Base-by-base conservation (phyloP, 2,329 filamentous ascomycete genomes). In the Penicillium sp. region DNA sequence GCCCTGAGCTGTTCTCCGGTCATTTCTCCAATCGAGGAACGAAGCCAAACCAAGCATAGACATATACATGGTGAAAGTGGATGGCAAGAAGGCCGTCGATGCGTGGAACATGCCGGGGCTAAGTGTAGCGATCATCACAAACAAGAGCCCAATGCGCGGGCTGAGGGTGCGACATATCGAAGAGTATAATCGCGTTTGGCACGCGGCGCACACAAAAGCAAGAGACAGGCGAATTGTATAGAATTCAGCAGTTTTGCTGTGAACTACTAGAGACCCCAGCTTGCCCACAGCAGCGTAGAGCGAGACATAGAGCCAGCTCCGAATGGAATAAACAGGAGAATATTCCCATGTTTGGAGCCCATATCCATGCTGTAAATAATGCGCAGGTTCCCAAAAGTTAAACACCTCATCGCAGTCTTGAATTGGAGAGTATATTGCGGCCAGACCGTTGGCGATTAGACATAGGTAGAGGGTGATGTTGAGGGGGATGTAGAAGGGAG, bases 291-390 rank as follows among this genome's bases (percentile, higher is more conserved):
- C 59, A 22, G 90, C 88, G 71, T 99, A 92, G 1, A 96, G 72
- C 4, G 77, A 80, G 31, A 95, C 78, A 64, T 99, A 99, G 18
- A 90, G 77, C 93, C 93, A 99, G 73, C 90, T 96, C 55, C 93
- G 84, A 61, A 99, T 96, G 42, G 90, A 88, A 72, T 88, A 97
- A 50, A 92, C 86, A 4, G 93, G 93, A 0, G 92, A 95, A 72
- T 97, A 99, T 71, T 99, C 93, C 93, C 93, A 99, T 1, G 93
- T 99, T 74, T 99, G 91, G 42, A 96, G 78, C 33, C 92, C 93
- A 65, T 95, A 92, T 61, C 89, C 88, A 75, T 96, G 90, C 51
- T 84, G 87, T 25, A 99, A 80, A 71, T 96, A 99, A 71, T 99
- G 93, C 0, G 91, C 84, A 0, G 93, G 92, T 64, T 99, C 93